Percentiles rank a stretch among this genome's conserved stretches.
These are phyloP conservation scores for Cyberlindnera veronae DNA, from an alignment of 805 yeast species.

Conservation along the genomic window DNA sequence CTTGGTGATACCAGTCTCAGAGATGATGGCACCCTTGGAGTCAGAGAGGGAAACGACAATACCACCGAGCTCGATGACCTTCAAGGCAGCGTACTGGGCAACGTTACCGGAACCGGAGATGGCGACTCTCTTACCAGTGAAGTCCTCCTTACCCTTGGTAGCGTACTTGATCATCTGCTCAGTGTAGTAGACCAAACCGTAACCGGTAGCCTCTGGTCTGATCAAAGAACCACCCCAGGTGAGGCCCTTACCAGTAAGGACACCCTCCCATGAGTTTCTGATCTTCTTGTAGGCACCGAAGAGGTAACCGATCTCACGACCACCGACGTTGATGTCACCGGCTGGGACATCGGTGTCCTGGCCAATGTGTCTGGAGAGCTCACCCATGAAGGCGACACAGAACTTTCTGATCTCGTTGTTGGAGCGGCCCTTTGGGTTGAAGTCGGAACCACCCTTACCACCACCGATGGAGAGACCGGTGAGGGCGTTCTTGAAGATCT, in stretches of 20 bases:
- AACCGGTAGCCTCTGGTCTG: conserved; percentile 99
- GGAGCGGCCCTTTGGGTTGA: conserved; percentile 93
- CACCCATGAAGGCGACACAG: conserved; percentile 94
- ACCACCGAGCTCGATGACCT: conserved; percentile 96
- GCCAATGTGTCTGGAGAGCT: conserved; percentile 93
- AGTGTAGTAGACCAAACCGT: conserved; percentile 94
- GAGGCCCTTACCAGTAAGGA: conserved; percentile 95
- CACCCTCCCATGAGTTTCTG: conserved; percentile 95
- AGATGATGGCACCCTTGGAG: conserved; percentile 85
- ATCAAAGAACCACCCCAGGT: conserved; percentile 99
- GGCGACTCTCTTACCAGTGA: conserved; percentile 92
- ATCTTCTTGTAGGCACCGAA: conserved; percentile 94
- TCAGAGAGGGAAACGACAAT: conserved; percentile 91
- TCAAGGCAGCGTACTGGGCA: conserved; percentile 98
- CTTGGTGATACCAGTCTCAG: conserved; percentile 76
- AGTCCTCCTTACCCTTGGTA: conserved; percentile 81
- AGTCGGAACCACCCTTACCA: conserved; percentile 99
- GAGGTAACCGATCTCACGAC: conserved; percentile 66
- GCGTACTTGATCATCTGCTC: conserved; percentile 97
- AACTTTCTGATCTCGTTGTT: conserved; percentile 94
- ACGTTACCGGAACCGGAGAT: conserved; percentile 98
- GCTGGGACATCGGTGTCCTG: conserved; percentile 98
- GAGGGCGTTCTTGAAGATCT: conserved; percentile 95
- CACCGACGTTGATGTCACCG: conserved; percentile 99
- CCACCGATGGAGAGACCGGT: conserved; percentile 99